These are phyloP conservation scores for Lyophyllum shimeji DNA, from an alignment of 768 basidiomycete species.

Conservation along the genomic window DNA sequence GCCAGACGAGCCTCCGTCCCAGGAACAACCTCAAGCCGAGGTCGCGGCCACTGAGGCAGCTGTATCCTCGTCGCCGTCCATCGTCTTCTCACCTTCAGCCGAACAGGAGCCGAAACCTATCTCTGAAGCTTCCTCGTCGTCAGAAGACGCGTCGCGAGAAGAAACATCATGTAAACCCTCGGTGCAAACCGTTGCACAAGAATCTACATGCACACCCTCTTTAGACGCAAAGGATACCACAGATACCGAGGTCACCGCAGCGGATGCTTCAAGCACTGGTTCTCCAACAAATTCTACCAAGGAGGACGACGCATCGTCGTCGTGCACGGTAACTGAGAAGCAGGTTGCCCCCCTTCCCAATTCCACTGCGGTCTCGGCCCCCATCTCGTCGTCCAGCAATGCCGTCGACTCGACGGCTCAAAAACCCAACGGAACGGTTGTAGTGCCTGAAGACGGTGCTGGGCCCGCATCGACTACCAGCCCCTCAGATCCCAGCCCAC, in stretches of 20 bases:
- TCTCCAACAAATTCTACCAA: background rate
- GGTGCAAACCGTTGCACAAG: background rate
- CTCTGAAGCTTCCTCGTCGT: background rate
- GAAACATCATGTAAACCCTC: background rate
- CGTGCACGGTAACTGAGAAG: background rate
- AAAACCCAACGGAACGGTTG: background rate
- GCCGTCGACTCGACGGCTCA: background rate
- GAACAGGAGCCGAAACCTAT: background rate
- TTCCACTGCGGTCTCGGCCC: background rate
- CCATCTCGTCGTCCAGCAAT: background rate
- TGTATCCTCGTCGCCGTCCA: conserved; percentile 4
- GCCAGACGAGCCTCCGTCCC: background rate
- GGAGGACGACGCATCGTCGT: background rate
- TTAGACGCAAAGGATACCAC: background rate
- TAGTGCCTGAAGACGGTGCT: background rate
- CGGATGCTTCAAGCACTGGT: background rate
- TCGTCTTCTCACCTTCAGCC: conserved; percentile 11
- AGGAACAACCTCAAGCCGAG: background rate
- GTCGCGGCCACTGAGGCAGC: background rate
- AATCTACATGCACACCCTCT: background rate
- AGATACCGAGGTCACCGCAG: background rate
- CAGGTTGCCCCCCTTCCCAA: background rate
- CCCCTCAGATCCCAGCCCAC: background rate
- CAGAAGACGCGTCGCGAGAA: background rate
- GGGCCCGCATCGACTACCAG: background rate